Evolutionary conservation across 108 stramenopile genomes (phyloP).

Genomic region (Fragilaria radians): DNA sequence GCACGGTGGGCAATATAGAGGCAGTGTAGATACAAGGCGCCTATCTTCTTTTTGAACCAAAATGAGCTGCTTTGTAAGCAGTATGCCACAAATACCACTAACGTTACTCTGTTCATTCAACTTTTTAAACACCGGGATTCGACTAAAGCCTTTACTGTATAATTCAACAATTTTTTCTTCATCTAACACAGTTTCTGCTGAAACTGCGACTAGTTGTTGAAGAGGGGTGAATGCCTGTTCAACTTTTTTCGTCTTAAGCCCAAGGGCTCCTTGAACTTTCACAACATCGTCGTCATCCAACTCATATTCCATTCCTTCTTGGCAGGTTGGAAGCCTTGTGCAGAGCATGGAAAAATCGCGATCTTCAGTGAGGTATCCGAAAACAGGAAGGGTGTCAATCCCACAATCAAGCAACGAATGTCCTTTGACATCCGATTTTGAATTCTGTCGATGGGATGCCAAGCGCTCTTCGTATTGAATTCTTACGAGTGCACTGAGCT

Average conservation of each 20-base stretch:
- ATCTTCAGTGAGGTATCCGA: not conserved
- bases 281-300: slow-evolving; percentile 40
- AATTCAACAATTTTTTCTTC: slow-evolving; percentile 50
- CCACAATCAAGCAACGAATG: slow-evolving; percentile 21
- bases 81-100: slow-evolving; percentile 41
- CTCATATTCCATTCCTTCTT: not conserved
- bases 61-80: slow-evolving; percentile 57
- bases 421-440: not conserved
- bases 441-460: slow-evolving; percentile 18
- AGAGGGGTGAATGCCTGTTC: slow-evolving; percentile 55
- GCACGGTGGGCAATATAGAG: slow-evolving; percentile 50
- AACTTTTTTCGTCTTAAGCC: slow-evolving; percentile 60
- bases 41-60: slow-evolving; percentile 47
- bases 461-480: slow-evolving; percentile 80
- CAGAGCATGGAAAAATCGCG: not conserved
- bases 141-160: slow-evolving; percentile 55
- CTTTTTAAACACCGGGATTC: slow-evolving; percentile 55
- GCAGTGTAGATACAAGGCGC: slow-evolving; percentile 49
- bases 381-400: slow-evolving; percentile 6
- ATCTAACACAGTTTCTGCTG: slow-evolving; percentile 46
- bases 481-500: slow-evolving; percentile 62
- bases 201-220: slow-evolving; percentile 44
- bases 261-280: slow-evolving; percentile 74
- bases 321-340: not conserved
- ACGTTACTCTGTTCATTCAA: slow-evolving; percentile 21